Evolutionary conservation across 768 basidiomycete species (phyloP), one percentile per base, ranked within the genome.

Genomic region (Agrocybe chaxingu): DNA sequence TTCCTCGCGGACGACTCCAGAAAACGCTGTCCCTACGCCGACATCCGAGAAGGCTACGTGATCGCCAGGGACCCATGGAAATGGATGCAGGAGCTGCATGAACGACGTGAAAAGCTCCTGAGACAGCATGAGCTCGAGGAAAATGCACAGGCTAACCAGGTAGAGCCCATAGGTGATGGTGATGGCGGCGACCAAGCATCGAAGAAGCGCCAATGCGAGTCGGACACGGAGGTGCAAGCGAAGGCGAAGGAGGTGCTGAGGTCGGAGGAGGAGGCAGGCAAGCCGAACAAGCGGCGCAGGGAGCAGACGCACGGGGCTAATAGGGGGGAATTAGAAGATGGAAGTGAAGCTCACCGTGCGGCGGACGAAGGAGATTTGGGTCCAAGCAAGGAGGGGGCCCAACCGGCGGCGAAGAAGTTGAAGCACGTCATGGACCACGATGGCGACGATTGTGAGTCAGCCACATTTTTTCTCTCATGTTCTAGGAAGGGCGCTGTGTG

Each of bases 1-100:
- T 97, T 82, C 71, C 80, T 98, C 70, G 76, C 71, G 56, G 87
- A 87, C 62, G 84, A 86, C n/a, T 77, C 74, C 68, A 92, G 92
- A 73, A 85, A 80, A 64, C 59, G 63, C 31, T 83, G 16, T 16
- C 16, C 16, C 16, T 16, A 79, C 37, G 83, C 80, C 36, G 89
- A 93, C 33, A 80, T 98, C 37, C 68, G 86, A 13, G 66, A 78
- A 47, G 93, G 87, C 10, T 95, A 93, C 66, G 77, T 79, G 55
- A 83, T 90, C 60, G 79, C 79, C 0, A 68, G 78, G 36, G 80
- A 89, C 65, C 87, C 87, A 2, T 64, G 60, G 0, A 71, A 73
- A 18, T 89, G 86, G 87, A 48, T 66, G 12, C 45, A 43, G 7
- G 45, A 56, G 13, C 52, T 52, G 10, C 73, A 76, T 48, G 64